Evolutionary conservation across 495 filamentous ascomycete species (phyloP), one percentile per base, ranked within the genome.

Genomic region (Aspergillus biplanus): DNA sequence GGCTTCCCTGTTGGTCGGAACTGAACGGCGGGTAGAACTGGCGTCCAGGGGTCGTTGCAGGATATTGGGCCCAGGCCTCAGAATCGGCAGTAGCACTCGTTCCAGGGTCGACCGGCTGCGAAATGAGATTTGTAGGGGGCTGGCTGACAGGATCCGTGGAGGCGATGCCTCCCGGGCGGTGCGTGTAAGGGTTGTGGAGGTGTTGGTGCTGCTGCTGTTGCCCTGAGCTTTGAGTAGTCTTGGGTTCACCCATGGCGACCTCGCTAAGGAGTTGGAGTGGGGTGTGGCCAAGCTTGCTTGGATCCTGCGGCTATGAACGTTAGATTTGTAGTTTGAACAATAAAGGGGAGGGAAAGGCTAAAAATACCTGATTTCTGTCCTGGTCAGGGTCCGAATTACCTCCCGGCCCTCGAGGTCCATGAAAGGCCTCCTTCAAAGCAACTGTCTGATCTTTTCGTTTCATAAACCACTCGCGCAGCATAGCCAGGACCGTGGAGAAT

Each of bases 391-490:
- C 18, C 2, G 56, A 5, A 18, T n/a, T 44, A 42, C 33, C 12
- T 49, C 15, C 53, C 9, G 18, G 34, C 16, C 34, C 18, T n/a
- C 33, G n/a, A 18, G 63, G 57, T 31, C 61, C 62, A 37, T 54
- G 47, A 33, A 76, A 74, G 7, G 70, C 68, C 56, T 69, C 75
- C 56, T 78, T 76, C 12, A 74, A 33, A 0, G 57, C 67, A 0
- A 59, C 58, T 4, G 66, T 60, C 33, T 79, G 74, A 32, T 82
- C 78, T 50, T 79, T 81, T 39, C 77, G 77, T 65, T 79, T 75
- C 63, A 80, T 72, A 67, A 93, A 96, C 86, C 90, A 90, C 5
- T 82, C 86, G 33, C 86, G 85, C 7, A 97, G 72, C 83, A 94
- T 87, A 42, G 82, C 75, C 18, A 96, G 74, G 33, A 97, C 87